Conservation (phyloP, 352 stramenopile species). For the Thraustochytrium sp. region DNA sequence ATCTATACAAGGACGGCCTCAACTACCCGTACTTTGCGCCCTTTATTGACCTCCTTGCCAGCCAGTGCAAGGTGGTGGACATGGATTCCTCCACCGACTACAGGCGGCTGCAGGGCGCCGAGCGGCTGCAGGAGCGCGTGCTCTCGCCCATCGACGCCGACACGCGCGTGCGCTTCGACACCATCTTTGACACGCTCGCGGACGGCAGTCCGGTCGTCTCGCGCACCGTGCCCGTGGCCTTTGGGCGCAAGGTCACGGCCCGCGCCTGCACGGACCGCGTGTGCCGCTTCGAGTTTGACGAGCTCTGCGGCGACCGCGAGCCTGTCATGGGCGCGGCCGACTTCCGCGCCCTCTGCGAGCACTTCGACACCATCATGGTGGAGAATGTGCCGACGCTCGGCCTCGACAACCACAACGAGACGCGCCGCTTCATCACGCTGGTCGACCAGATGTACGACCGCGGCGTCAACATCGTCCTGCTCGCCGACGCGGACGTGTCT, state of each 20-base stretch:
- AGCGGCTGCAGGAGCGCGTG: background rate
- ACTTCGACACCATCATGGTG: conserved; percentile 84
- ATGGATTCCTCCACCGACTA: conserved; percentile 28
- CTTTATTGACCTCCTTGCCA: conserved; percentile 87
- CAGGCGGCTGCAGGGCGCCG: background rate
- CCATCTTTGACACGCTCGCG: background rate
- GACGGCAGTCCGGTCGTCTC: background rate
- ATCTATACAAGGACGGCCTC: conserved; percentile 86
- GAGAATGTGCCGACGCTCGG: conserved; percentile 73
- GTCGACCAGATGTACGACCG: conserved; percentile 94
- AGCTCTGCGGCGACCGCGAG: conserved; percentile 76
- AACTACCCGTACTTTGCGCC: conserved; percentile 93
- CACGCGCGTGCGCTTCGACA: background rate
- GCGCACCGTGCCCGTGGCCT: background rate
- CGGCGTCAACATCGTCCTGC: conserved; percentile 50
- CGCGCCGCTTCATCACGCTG: conserved; percentile 91
- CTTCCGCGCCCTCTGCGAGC: conserved; percentile 79
- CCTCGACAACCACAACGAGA: conserved; percentile 76
- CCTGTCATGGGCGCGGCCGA: conserved; percentile 83
- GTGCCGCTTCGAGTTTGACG: conserved; percentile 75
- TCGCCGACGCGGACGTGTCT: background rate
- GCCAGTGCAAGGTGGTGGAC: conserved; percentile 63
- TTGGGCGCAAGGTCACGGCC: conserved; percentile 1
- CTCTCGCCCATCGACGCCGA: background rate
- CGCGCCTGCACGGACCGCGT: background rate